A percentile compares a stretch with the other conserved stretches of the same genome.
These are phyloP conservation scores for Pichia thaimueangensis DNA, from an alignment of 805 yeast species.

Conservation along the genomic window DNA sequence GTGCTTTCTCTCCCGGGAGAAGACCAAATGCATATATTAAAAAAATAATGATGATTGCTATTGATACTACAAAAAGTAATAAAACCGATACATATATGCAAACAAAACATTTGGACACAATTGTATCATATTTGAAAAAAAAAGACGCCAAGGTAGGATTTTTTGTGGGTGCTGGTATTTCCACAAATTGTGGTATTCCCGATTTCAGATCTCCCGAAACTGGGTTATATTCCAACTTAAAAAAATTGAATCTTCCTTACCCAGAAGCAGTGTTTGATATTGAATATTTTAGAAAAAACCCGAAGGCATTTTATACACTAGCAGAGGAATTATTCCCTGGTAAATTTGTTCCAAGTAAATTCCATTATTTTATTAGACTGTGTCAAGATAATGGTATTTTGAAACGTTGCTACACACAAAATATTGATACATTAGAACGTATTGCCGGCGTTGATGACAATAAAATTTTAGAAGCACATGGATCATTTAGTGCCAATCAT, in stretches of 20 bases:
- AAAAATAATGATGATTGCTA: no score
- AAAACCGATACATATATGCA: not conserved
- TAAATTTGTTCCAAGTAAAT: slow-evolving; percentile 72
- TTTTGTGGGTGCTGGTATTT: slow-evolving; percentile 89
- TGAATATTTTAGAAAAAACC: slow-evolving; percentile 66
- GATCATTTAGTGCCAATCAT: slow-evolving; percentile 80
- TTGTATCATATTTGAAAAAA: slow-evolving; percentile 20
- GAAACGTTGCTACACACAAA: slow-evolving; percentile 79
- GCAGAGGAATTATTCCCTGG: slow-evolving; percentile 89
- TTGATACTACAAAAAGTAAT: not conserved
- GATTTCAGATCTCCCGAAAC: slow-evolving; percentile 91
- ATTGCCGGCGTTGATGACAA: slow-evolving; percentile 68
- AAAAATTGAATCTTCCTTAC: slow-evolving; percentile 69
- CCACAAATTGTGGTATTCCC: slow-evolving; percentile 92
- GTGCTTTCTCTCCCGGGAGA: no score
- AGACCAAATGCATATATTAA: no score
- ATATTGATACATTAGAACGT: slow-evolving; percentile 87
- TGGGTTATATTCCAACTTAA: slow-evolving; percentile 76
- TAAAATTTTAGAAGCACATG: slow-evolving; percentile 84
- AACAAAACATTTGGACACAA: slow-evolving; percentile 13
- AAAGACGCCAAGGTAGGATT: slow-evolving; percentile 44
- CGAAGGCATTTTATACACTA: slow-evolving; percentile 77
- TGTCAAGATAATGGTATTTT: slow-evolving; percentile 59
- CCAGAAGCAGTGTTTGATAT: slow-evolving; percentile 96
- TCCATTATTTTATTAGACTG: slow-evolving; percentile 66